phyloP scores from a whole-genome alignment of 306 rosid species.

The Styphnolobium japonicum region DNA sequence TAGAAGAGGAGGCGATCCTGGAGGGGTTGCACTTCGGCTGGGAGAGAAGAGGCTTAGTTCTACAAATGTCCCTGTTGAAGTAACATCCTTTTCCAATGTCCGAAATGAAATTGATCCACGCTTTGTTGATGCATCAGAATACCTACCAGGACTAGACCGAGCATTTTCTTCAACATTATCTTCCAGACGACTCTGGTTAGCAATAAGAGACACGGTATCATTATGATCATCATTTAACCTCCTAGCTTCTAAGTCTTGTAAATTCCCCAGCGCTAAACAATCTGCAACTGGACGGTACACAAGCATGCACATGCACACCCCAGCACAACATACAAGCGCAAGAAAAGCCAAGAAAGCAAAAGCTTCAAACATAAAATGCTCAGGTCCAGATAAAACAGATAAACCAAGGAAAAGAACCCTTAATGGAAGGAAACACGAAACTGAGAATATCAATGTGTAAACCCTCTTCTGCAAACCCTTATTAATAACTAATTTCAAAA shows the following conservation, averaged over 20 bases:
- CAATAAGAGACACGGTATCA: conserved; percentile 76
- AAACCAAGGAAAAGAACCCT: conserved; percentile 94
- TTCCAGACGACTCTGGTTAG: conserved; percentile 65
- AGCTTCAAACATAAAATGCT: conserved; percentile 71
- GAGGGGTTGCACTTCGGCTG: conserved; percentile 62
- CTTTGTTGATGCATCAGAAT: conserved; percentile 72
- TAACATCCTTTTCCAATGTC: conserved; percentile 57
- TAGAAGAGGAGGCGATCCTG: conserved; percentile 77
- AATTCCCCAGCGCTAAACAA: conserved; percentile 81
- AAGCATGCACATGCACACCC: conserved; percentile 87
- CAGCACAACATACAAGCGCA: conserved; percentile 77
- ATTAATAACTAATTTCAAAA: conserved; percentile 91
- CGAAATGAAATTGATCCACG: conserved; percentile 89
- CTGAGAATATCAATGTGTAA: conserved; percentile 77
- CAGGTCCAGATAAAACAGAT: conserved; percentile 77
- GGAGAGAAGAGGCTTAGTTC: conserved; percentile 94
- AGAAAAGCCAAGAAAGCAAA: conserved; percentile 92
- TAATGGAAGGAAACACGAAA: conserved; percentile 85
- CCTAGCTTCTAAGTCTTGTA: conserved; percentile 79
- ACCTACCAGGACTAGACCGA: conserved; percentile 57
- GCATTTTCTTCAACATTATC: conserved; percentile 51
- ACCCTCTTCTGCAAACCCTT: conserved; percentile 96
- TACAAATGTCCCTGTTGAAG: conserved; percentile 74
- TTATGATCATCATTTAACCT: conserved; percentile 55
- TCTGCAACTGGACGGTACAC: conserved; percentile 94